Conservation (phyloP, 2,329 filamentous ascomycete species). For the Fusarium duplospermum region DNA sequence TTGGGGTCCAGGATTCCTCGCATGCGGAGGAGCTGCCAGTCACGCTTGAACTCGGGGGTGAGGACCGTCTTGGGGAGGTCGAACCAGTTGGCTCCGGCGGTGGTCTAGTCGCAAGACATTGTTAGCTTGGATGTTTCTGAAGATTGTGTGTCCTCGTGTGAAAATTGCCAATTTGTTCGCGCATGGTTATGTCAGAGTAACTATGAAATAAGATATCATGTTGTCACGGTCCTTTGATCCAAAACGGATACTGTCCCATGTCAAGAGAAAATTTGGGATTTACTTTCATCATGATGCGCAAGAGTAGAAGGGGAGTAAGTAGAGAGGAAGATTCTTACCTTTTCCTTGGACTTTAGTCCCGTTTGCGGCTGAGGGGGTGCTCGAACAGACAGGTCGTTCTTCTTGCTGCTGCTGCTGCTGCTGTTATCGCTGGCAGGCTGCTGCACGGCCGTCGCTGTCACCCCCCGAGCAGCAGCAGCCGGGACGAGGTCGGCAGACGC, state of each 20-base stretch:
- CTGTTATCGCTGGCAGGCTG: constrained; percentile 30
- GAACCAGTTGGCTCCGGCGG: constrained; percentile 87
- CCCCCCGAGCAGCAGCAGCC: constrained; percentile 22
- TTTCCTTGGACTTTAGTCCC: constrained; percentile 38
- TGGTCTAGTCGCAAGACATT: constrained; percentile 53
- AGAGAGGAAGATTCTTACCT: constrained; percentile 41
- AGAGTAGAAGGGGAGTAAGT: not conserved
- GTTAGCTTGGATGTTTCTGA: constrained; percentile 22
- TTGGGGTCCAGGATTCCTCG: constrained; percentile 90
- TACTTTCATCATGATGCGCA: constrained; percentile 54
- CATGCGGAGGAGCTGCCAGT: constrained; percentile 91
- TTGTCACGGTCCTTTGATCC: constrained; percentile 67
- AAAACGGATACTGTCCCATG: constrained; percentile 55
- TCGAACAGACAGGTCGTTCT: constrained; percentile 43
- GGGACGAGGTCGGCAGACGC: constrained; percentile 29
- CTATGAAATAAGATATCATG: constrained; percentile 72
- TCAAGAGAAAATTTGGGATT: constrained; percentile 52
- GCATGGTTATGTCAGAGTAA: constrained; percentile 72
- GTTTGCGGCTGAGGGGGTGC: constrained; percentile 36
- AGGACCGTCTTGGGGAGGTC: constrained; percentile 86
- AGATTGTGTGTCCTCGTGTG: not conserved
- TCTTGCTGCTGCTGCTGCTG: constrained; percentile 31
- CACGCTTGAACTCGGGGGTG: constrained; percentile 86
- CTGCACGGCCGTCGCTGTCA: constrained; percentile 27
- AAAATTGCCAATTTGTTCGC: constrained; percentile 13